Percentiles rank a stretch among this genome's conserved stretches.
These are phyloP conservation scores for Mallotus nudiflorus DNA, from an alignment of 345 rosid genomes.

Conservation along the genomic window DNA sequence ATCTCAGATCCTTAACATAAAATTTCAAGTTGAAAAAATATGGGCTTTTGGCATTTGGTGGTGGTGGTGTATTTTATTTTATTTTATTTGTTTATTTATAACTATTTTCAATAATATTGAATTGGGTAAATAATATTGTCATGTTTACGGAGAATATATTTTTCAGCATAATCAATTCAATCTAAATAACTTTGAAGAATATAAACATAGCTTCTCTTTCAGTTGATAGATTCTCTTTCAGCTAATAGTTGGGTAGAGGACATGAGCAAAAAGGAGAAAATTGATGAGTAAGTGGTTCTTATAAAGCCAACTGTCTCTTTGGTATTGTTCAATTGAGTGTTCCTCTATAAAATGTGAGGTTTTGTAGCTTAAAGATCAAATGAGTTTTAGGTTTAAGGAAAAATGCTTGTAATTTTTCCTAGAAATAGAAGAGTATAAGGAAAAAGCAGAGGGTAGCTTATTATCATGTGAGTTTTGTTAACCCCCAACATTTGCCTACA, in stretches of 20 bases:
- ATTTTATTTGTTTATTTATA: no score
- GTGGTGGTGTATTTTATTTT: no score
- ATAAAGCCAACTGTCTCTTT: slow-evolving; percentile 32
- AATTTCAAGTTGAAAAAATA: no score
- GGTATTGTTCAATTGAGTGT: slow-evolving; percentile 28
- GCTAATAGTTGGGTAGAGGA: slow-evolving; percentile 28
- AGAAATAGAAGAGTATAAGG: slow-evolving; percentile 6
- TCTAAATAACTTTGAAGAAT: no score
- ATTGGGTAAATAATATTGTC: no score
- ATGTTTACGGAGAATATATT: no score
- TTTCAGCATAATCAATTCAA: no score
- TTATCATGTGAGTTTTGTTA: no score
- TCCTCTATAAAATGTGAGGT: slow-evolving; percentile 31
- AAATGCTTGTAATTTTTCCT: not conserved
- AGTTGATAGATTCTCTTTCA: slow-evolving; percentile 46
- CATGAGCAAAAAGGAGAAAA: slow-evolving; percentile 3
- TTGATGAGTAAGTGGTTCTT: not conserved
- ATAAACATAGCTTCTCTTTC: no score
- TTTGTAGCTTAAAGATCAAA: slow-evolving; percentile 10
- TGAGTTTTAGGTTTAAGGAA: slow-evolving; percentile 17
- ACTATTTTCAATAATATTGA: no score
- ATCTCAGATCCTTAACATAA: slow-evolving; percentile 53
- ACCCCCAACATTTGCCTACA: no score
- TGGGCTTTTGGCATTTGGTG: no score
- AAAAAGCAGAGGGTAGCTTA: slow-evolving; percentile 21